Evolutionary conservation across 148 eudicot species (phyloP), one percentile per base, ranked within the genome.

Genomic region (Diospyros lotus): DNA sequence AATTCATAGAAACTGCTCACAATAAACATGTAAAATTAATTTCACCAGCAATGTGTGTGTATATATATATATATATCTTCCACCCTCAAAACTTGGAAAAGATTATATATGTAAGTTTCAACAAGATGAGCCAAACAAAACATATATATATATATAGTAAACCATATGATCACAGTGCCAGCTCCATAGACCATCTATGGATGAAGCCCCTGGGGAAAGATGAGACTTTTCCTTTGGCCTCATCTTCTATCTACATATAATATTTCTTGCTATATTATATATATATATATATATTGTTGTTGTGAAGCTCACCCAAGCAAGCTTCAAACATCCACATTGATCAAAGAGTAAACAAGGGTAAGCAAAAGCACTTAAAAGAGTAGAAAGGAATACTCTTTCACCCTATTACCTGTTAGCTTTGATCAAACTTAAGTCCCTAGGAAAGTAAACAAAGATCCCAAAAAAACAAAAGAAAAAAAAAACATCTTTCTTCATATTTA

Each of bases 281-380:
- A 48, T 48, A 48, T 3, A 54, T 11, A 8, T 6, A 54, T 10
- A 54, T 54, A 54, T 2, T 15, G 4, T 3, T 66, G 69, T 67
- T 48, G 0, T 67, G 55, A 67, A 64, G 12, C 55, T 42, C 46
- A 1, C 40, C 40, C 9, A 67, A 48, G 48, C 18, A 67, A 67
- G 71, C 71, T 48, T 9, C 39, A 67, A 48, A 67, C 55, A 46
- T 67, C 18, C 55, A 18, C 40, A 67, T 67, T 67, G 71, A 48
- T 48, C 38, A 67, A 67, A 46, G 40, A n/a, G 40, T 1, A 67
- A 46, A 67, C 14, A 48, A 14, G 48, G n/a, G 11, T 5, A n/a
- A 67, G 8, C 4, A 45, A 44, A 12, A 67, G 9, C 12, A 67
- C 8, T 3, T 28, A 3, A 48, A 48, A 9, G 53, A 10, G 38